Evolutionary conservation across 2,329 filamentous ascomycete genomes (phyloP).

Genomic region (Cercospora sojina): DNA sequence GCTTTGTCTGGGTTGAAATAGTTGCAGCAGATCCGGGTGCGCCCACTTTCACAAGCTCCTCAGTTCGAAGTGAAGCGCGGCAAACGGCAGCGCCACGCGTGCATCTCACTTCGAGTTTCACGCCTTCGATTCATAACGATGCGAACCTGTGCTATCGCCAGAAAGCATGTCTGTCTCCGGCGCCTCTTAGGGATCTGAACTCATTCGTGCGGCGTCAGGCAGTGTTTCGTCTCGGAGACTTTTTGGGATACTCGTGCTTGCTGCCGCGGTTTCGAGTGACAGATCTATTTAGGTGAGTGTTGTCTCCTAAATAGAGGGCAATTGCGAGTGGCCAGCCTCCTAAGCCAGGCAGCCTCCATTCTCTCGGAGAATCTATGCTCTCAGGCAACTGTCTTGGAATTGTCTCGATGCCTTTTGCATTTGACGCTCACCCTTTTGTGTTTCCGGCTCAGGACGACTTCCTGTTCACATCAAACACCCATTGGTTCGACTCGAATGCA

Average conservation of each 20-base stretch:
- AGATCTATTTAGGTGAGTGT: neutral
- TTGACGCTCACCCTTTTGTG: neutral
- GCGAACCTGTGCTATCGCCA: neutral
- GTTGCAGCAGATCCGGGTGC: neutral
- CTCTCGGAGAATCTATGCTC: neutral
- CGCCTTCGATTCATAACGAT: neutral
- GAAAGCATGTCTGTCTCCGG: neutral
- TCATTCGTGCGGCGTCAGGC: neutral
- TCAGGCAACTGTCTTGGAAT: neutral
- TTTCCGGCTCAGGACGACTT: neutral
- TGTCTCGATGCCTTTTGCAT: neutral
- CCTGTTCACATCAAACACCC: constrained; percentile 65
- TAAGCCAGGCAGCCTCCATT: neutral
- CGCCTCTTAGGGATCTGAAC: neutral
- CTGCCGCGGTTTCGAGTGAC: neutral
- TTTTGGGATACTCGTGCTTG: neutral
- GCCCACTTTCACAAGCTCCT: neutral
- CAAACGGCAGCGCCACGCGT: neutral
- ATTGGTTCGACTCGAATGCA: constrained; percentile 68
- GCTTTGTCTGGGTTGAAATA: neutral
- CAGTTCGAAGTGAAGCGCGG: neutral
- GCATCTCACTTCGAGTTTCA: neutral
- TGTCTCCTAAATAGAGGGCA: neutral
- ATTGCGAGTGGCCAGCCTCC: neutral
- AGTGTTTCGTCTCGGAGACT: neutral